Base-by-base conservation (phyloP, 1,139 yeast genomes). In the Debaryomyces sp. region DNA sequence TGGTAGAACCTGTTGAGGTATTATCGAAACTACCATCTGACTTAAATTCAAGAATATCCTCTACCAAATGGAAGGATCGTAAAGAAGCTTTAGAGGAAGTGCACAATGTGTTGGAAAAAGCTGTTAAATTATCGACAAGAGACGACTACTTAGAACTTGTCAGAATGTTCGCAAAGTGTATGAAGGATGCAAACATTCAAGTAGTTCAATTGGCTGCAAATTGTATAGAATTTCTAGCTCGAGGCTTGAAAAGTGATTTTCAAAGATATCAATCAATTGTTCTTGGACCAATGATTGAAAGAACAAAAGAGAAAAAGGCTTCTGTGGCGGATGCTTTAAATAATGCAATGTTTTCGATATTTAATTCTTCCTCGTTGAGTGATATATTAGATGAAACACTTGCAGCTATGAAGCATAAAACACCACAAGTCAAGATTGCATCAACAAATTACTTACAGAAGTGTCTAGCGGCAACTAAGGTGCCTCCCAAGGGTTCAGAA, bases 51-150 rank as follows among this genome's bases (percentile, higher is more conserved):
- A 73, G 84, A 54, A 68, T 90, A 27, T 64, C 76, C 1, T 85
- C 92, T 0, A 55, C 85, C 0, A 84, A 87, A 58, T 94, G 99
- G 99, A 91, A 92, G 62, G 98, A 91, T 49, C 78, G 99, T 55
- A 91, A 89, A 50, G 97, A 89, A 55, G 91, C 80, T 0, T 73
- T 95, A 52, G 96, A 90, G 47, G 91, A 85, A 55, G 80, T 87
- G 2, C 69, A 74, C 26, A 75, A 75, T 5, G 69, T 75, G 9
- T 72, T 90, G 41, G 68, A 77, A 22, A 81, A 82, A 49, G 84
- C 81, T n/a, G 68, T 68, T 3, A 74, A 70, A 49, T 54, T 75
- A 38, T 64, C 57, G 1, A 51, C 64, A 3, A 52, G 50, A 17
- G 77, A 63, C 47, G 96, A 92, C 62, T 91, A 86, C 62, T 59